Conservation (phyloP, 805 yeast genomes). For the Wickerhamiella shivajii region DNA sequence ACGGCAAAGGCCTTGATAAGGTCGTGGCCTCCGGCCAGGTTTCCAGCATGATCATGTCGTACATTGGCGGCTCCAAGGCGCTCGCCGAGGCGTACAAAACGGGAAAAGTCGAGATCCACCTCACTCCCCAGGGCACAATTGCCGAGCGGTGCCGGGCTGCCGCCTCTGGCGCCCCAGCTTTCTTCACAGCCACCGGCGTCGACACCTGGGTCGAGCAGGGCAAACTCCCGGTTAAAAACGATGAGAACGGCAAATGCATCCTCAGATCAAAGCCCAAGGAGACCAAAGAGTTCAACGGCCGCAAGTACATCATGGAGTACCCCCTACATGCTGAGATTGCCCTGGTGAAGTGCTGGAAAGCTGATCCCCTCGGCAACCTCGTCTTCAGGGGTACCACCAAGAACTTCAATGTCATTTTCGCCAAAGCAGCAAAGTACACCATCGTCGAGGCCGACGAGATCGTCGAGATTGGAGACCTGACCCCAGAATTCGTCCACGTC, state of each 20-base stretch:
- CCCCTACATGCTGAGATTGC: constrained; percentile 37
- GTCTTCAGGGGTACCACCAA: constrained; percentile 34
- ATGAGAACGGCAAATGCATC: constrained; percentile 26
- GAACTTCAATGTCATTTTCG: constrained; percentile 34
- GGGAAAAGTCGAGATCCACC: constrained; percentile 33
- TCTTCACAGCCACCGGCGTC: constrained; percentile 36
- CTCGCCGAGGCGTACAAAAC: constrained; percentile 29
- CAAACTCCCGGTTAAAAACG: constrained; percentile 31
- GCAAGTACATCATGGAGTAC: constrained; percentile 30
- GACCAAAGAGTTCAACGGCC: constrained; percentile 31
- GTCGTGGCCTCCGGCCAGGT: constrained; percentile 32
- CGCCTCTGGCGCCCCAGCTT: constrained; percentile 36
- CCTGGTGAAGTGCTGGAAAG: constrained; percentile 34
- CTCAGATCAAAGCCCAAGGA: constrained; percentile 29
- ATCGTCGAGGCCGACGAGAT: constrained; percentile 38
- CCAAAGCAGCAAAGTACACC: constrained; percentile 32
- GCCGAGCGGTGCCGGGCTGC: constrained; percentile 37
- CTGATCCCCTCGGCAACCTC: constrained; percentile 35
- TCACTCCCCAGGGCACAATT: constrained; percentile 39
- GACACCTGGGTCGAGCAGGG: constrained; percentile 39
- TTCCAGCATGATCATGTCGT: constrained; percentile 32
- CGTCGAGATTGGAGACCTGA: constrained; percentile 32
- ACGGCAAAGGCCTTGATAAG: constrained; percentile 31
- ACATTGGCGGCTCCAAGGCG: constrained; percentile 32
- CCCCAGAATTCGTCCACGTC: constrained; percentile 33